A percentile compares a stretch with the other conserved stretches of the same genome.
Conservation (phyloP, 2,329 filamentous ascomycete species). For the Botrytis elliptica region DNA sequence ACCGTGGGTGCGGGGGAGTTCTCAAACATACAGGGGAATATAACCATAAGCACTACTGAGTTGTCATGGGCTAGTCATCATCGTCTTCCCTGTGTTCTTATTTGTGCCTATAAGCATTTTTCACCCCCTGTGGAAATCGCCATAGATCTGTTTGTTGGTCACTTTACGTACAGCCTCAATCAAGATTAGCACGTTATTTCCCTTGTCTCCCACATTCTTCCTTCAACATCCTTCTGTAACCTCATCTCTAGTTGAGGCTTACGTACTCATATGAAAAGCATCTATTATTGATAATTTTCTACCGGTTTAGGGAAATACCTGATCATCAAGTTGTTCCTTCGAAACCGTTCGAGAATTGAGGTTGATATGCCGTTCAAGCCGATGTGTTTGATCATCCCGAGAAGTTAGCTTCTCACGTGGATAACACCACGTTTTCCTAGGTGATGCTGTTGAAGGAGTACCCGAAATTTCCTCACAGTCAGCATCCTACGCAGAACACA, state of each 20-base stretch:
- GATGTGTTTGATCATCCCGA: conserved; percentile 15
- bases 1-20: not conserved
- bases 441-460: conserved; percentile 7
- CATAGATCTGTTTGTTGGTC: not conserved
- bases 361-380: conserved; percentile 6
- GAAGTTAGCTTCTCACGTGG: conserved; percentile 7
- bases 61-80: not conserved
- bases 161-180: conserved; percentile 2
- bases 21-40: not conserved
- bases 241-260: not conserved
- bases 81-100: not conserved
- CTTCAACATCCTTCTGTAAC: conserved; percentile 22
- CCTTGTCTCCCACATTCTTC: conserved; percentile 7
- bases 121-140: not conserved
- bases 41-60: not conserved
- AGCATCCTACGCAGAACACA: not conserved
- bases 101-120: not conserved
- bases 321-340: conserved; percentile 1
- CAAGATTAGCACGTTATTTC: not conserved
- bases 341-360: not conserved
- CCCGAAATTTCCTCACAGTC: not conserved
- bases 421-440: not conserved
- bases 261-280: not conserved
- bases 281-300: conserved; percentile 5
- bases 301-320: not conserved